Conservation (phyloP, 2,329 filamentous ascomycete species). For the Aspergillus ruber region DNA sequence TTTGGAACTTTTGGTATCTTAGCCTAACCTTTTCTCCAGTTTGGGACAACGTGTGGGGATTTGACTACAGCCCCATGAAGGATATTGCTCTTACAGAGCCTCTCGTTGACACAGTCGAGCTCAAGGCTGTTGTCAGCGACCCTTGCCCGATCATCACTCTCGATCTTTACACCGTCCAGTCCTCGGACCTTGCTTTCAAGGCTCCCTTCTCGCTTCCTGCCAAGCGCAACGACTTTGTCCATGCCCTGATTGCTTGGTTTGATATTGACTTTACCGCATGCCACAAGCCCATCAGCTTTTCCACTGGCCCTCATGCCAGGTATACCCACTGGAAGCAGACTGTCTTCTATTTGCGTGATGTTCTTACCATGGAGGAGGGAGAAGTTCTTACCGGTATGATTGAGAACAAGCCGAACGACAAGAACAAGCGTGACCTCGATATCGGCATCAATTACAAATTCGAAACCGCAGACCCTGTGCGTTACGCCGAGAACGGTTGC, state of each 20-base stretch:
- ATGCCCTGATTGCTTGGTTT: slow-evolving; percentile 97
- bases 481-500: slow-evolving; percentile 62
- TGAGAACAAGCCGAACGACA: slow-evolving; percentile 79
- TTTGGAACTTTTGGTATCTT: neutral
- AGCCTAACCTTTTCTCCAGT: slow-evolving; percentile 51
- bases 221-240: slow-evolving; percentile 88
- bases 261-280: slow-evolving; percentile 98
- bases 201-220: slow-evolving; percentile 68
- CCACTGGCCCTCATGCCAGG: slow-evolving; percentile 94
- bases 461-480: slow-evolving; percentile 65
- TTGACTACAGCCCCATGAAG: slow-evolving; percentile 93
- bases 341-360: slow-evolving; percentile 93
- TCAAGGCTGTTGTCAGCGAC: slow-evolving; percentile 95
- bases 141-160: slow-evolving; percentile 77
- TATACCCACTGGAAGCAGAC: slow-evolving; percentile 99
- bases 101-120: slow-evolving; percentile 93
- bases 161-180: slow-evolving; percentile 85
- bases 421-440: slow-evolving; percentile 92
- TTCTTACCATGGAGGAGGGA: slow-evolving; percentile 81
- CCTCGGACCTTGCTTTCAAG: slow-evolving; percentile 76
- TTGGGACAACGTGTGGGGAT: slow-evolving; percentile 99
- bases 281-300: slow-evolving; percentile 97
- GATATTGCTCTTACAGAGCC: slow-evolving; percentile 89
- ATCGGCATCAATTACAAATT: slow-evolving; percentile 80
- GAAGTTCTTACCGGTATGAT: slow-evolving; percentile 71